Percentiles rank a stretch among this genome's conserved stretches.
These are phyloP conservation scores for Mycena galopus DNA, from an alignment of 768 basidiomycete species.

Conservation along the genomic window DNA sequence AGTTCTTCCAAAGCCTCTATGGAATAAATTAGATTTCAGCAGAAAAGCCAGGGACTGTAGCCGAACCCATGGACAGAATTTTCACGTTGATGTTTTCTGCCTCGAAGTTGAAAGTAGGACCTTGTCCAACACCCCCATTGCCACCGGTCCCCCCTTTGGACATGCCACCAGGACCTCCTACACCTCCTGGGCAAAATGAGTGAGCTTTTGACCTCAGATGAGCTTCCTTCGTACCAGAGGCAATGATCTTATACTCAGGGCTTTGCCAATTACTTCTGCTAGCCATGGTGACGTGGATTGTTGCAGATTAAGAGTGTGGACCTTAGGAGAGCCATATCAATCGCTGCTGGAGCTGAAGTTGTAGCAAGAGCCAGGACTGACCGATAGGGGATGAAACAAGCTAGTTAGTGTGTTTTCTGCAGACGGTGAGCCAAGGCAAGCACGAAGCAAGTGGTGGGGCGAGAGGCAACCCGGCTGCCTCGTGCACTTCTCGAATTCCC, in stretches of 20 bases:
- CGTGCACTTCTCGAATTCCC: neutral
- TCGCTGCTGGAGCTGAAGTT: neutral
- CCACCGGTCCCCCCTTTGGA: neutral
- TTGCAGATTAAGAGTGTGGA: neutral
- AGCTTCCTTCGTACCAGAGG: neutral
- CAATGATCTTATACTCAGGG: neutral
- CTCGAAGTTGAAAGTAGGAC: neutral
- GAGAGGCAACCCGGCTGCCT: neutral
- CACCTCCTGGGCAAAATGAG: too few species aligned
- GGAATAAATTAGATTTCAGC: neutral
- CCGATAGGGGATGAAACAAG: neutral
- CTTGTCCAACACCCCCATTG: neutral
- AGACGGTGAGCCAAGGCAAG: neutral
- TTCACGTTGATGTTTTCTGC: neutral
- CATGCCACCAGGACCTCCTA: neutral
- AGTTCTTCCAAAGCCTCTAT: conserved; percentile 4
- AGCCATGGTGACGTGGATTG: neutral
- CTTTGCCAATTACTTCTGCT: neutral
- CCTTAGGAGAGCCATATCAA: neutral
- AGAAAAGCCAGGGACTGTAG: neutral
- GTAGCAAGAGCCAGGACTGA: neutral
- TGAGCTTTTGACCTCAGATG: neutral
- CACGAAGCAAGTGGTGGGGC: neutral
- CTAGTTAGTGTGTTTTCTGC: neutral
- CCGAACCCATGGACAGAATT: neutral